Conservation (phyloP, 2,329 filamentous ascomycete genomes). For the Allantophomopsis lycopodina region DNA sequence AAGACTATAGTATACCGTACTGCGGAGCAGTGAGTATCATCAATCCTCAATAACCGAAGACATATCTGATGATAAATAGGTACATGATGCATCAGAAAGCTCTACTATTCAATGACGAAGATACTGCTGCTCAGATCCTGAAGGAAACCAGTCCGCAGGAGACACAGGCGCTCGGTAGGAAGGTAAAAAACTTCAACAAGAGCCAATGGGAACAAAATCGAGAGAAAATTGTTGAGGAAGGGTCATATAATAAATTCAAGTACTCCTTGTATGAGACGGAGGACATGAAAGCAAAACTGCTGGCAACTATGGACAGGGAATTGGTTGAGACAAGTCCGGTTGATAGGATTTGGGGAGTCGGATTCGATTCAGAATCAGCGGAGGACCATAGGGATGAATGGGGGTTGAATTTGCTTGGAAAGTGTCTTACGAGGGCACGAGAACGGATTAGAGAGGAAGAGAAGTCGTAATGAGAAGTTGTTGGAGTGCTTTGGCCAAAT, state of each 20-base stretch:
- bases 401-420: conserved; percentile 53
- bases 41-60: neutral
- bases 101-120: conserved; percentile 29
- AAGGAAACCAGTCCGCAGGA: conserved; percentile 27
- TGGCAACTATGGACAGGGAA: conserved; percentile 43
- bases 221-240: conserved; percentile 38
- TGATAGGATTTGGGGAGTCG: conserved; percentile 55
- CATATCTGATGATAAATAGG: conserved; percentile 13
- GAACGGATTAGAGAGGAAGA: conserved; percentile 28
- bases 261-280: conserved; percentile 18
- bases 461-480: neutral
- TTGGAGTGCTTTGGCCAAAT: too few relatives aligned
- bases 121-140: conserved; percentile 33
- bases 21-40: conserved; percentile 30
- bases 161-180: conserved; percentile 39
- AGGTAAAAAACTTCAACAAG: conserved; percentile 36
- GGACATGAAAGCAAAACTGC: conserved; percentile 30
- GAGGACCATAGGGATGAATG: conserved; percentile 31
- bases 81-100: conserved; percentile 44
- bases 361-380: conserved; percentile 38
- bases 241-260: conserved; percentile 46
- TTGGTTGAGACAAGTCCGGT: conserved; percentile 47
- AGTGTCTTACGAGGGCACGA: conserved; percentile 45
- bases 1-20: conserved; percentile 26
- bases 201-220: conserved; percentile 36